Base-by-base conservation (phyloP, 2,329 filamentous ascomycete genomes). In the Trichoderma afroharzianum region DNA sequence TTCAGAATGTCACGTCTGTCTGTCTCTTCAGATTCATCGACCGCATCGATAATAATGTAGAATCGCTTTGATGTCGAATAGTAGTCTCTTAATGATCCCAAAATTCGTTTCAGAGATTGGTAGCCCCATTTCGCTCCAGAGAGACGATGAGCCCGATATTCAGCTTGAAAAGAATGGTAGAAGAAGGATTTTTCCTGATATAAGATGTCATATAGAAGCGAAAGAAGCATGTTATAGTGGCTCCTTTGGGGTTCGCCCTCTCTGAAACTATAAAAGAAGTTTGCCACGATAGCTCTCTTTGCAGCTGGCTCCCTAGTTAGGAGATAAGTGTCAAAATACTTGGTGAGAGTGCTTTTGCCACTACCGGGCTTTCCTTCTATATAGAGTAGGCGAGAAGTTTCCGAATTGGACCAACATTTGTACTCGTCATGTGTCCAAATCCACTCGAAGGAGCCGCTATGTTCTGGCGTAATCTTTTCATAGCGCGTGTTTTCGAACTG, bases 301-400 rank as follows among this genome's bases (percentile, higher is more conserved):
- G 62, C 26, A 1, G 28, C 28, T 11, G 28, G 39, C 3, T 64
- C 39, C n/a, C 12, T 14, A 0, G 6, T 21, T 1, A 0, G 15
- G 0, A 64, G 12, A 32, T 64, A 18, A 4, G 9, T 21, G 2
- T 26, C 30, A 15, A 64, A 64, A 32, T 64, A 64, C 18, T 64
- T 64, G 0, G n/a, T 53, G 6, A 64, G 62, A 21, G 62, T 64
- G 6, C 39, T 64, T 21, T 64, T 64, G 39, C 62, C 62, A 24
- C 62, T 64, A 0, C 43, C 62, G 2, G 62, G 62, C 11, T 64
- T 64, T 12, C 39, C 62, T 26, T 64, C 39, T 14, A 64, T 18
- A 2, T 64, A 64, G 28, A 64, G 28, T 3, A 64, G 6, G 3
- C 12, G 28, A 2, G 62, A 53, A 1, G 28, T 50, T 18, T 24